Base-by-base conservation (phyloP, 2,329 filamentous ascomycete species). In the Epichloe gansuensis region DNA sequence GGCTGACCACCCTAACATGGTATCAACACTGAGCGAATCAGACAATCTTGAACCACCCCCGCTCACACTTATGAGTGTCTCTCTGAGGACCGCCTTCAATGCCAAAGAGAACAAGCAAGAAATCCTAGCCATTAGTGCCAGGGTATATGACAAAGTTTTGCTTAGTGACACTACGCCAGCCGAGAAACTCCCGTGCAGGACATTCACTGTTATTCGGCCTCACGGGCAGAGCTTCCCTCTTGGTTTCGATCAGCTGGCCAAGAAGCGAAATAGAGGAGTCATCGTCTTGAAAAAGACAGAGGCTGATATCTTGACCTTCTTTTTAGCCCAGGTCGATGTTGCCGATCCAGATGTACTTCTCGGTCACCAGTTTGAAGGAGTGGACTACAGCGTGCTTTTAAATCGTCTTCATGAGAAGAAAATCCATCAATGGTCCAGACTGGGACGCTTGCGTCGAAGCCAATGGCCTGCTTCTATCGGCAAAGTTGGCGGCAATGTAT, bases 21-120 rank as follows among this genome's bases (percentile, higher is more conserved):
- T 98, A 55, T 81, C 80, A 0, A 76, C 83, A 3, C 67, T 93
- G 50, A 83, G 76, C 57, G 89, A 95, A 49, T 82, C 83, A 0
- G 90, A 96, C 57, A 88, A 83, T 56, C 67, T 91, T 38, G 89
- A 96, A 49, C 80, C 83, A 2, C 93, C 93, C 23, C 88, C 90
- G 7, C 72, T 98, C 63, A 97, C 91, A 1, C 71, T 98, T n/a
- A 96, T 98, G 91, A 96, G 90, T 67, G 72, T 98, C 56, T 83
- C 90, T 7, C 76, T 98, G 63, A 82, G 93, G 50, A 97, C 91
- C 1, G 82, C 84, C 6, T 88, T 95, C 69, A 96, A 97, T 61
- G 77, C 83, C 39, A 91, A 89, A 65, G 88, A 90, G 52, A 98
- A 97, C 72, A 97, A 94, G 71, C 91, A 96, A 64, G 93, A 98